Evolutionary conservation across 1,284 basidiomycete genomes (phyloP).

Genomic region (Leccinum pachyderme): DNA sequence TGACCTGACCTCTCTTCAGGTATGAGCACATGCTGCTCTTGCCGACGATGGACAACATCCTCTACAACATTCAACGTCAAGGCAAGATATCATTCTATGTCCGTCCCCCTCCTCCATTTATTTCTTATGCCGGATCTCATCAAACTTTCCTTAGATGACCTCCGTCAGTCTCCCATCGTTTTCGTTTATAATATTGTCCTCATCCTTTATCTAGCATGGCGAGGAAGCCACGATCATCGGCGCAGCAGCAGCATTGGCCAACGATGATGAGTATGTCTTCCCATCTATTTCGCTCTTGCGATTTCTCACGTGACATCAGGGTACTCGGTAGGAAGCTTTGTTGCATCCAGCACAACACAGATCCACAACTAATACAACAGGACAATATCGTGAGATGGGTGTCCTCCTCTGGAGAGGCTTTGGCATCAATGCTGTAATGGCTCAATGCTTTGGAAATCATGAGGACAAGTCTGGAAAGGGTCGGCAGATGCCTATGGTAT

Average conservation of each 20-base stretch:
- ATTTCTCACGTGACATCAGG: slow-evolving; percentile 36
- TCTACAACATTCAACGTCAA: slow-evolving; percentile 91
- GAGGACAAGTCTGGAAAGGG: slow-evolving; percentile 85
- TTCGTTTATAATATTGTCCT: slow-evolving; percentile 5
- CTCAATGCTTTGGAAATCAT: slow-evolving; percentile 85
- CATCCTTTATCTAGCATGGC: slow-evolving; percentile 57
- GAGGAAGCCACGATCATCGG: slow-evolving; percentile 93
- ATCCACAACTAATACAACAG: slow-evolving; percentile 35
- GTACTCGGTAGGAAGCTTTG: slow-evolving; percentile 50
- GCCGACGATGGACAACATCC: slow-evolving; percentile 82
- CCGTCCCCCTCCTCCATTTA: slow-evolving; percentile 29
- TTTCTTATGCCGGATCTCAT: slow-evolving; percentile 19
- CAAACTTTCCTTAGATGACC: slow-evolving; percentile 58
- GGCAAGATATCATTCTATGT: slow-evolving; percentile 95
- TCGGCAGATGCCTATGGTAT: slow-evolving; percentile 84
- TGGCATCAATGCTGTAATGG: slow-evolving; percentile 71
- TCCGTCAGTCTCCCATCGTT: slow-evolving; percentile 45
- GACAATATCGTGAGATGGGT: slow-evolving; percentile 88
- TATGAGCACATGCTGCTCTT: slow-evolving; percentile 84
- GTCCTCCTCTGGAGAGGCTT: slow-evolving; percentile 89
- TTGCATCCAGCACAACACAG: background rate
- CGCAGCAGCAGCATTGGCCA: slow-evolving; percentile 79
- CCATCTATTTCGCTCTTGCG: background rate
- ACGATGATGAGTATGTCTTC: slow-evolving; percentile 79
- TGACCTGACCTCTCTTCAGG: slow-evolving; percentile 34